These are phyloP conservation scores for Komagataella ulmi DNA, from an alignment of 805 yeast species.

Conservation along the genomic window DNA sequence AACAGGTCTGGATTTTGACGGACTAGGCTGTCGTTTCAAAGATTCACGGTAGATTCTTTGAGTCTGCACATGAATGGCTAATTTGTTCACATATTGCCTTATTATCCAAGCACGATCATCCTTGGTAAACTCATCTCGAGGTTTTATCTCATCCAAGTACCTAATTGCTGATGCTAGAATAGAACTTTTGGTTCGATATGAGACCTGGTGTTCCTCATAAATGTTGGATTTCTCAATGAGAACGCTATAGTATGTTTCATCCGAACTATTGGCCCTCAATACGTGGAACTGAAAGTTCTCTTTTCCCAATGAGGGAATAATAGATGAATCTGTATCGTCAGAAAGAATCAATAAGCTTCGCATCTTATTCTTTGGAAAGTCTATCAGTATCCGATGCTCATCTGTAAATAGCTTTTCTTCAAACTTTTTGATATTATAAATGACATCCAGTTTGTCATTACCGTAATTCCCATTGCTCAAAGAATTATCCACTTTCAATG, in stretches of 20 bases:
- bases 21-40: conserved; percentile 10
- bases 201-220: conserved; percentile 41
- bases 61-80: conserved; percentile 56
- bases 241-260: conserved; percentile 28
- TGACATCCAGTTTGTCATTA: conserved; percentile 33
- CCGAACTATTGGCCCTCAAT: conserved; percentile 25
- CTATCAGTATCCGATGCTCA: conserved; percentile 53
- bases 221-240: conserved; percentile 33
- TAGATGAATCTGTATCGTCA: conserved; percentile 19
- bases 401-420: conserved; percentile 29
- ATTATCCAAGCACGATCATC: conserved; percentile 33
- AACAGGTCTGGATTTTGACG: conserved; percentile 1
- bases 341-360: conserved; percentile 45
- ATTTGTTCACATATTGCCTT: conserved; percentile 27
- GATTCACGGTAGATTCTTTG: conserved; percentile 45
- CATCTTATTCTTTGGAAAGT: conserved; percentile 55
- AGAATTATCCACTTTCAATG: background rate
- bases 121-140: conserved; percentile 14
- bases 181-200: conserved; percentile 22
- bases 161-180: conserved; percentile 21
- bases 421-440: conserved; percentile 37
- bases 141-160: conserved; percentile 6
- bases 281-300: conserved; percentile 21
- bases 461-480: background rate
- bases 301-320: conserved; percentile 13